Evolutionary conservation across 2,329 filamentous ascomycete species (phyloP).

Genomic region (Purpureocillium lavendulum): DNA sequence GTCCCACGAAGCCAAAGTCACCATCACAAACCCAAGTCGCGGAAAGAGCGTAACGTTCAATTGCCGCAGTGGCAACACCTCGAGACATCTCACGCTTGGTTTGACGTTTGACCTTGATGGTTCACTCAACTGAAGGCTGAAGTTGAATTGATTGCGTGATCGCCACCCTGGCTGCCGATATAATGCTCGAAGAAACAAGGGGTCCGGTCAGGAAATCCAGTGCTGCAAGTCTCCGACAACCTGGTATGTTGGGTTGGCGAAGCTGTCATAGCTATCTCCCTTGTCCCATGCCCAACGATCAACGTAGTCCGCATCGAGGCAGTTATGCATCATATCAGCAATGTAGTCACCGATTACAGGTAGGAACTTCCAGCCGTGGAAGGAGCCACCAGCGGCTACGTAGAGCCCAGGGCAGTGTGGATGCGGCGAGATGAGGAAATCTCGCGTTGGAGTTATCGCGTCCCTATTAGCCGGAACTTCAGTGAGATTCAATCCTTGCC

Average conservation of each 20-base stretch:
- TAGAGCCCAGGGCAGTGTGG: conserved; percentile 42
- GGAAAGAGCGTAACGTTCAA: too few relatives aligned
- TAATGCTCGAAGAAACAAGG: neutral
- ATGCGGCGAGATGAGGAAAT: conserved; percentile 51
- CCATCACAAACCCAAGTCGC: too few relatives aligned
- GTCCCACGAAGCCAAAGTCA: too few relatives aligned
- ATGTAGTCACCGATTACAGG: conserved; percentile 54
- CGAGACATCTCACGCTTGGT: too few relatives aligned
- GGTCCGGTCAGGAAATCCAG: conserved; percentile 19
- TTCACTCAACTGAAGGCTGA: too few relatives aligned
- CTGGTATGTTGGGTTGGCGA: conserved; percentile 33
- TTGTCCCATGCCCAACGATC: conserved; percentile 39
- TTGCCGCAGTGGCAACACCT: too few relatives aligned
- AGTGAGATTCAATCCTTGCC: conserved; percentile 1
- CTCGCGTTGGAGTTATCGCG: conserved; percentile 51
- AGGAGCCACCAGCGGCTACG: conserved; percentile 54
- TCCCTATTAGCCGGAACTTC: conserved; percentile 36
- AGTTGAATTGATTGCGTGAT: too few relatives aligned
- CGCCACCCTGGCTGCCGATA: too few relatives aligned
- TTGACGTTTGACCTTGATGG: too few relatives aligned
- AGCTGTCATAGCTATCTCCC: conserved; percentile 29
- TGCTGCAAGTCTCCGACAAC: conserved; percentile 31
- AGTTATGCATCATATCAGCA: conserved; percentile 36
- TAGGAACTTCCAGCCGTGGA: conserved; percentile 59
- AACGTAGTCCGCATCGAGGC: conserved; percentile 25